Evolutionary conservation across 345 rosid genomes (phyloP).

Genomic region (Lenwebbia sp.): DNA sequence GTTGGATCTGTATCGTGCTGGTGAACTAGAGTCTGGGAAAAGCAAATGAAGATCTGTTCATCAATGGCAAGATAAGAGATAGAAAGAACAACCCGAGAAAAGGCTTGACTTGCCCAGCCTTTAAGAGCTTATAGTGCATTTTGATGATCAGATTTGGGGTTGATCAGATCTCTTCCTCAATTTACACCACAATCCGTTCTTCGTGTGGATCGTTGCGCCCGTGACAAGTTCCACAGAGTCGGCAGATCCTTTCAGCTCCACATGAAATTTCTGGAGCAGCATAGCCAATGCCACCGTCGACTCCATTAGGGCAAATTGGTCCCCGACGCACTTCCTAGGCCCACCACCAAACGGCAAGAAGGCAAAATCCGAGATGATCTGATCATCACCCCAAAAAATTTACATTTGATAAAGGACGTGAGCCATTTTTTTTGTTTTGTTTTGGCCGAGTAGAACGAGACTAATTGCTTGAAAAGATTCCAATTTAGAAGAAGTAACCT

Average conservation of each 20-base stretch:
- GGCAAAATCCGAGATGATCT: conserved; percentile 78
- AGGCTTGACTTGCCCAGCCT: neutral
- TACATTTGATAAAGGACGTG: neutral
- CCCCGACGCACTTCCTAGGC: conserved; percentile 88
- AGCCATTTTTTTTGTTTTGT: neutral
- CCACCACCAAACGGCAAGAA: conserved; percentile 95
- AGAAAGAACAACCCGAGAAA: neutral
- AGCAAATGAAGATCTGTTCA: neutral
- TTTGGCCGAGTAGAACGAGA: neutral
- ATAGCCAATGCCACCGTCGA: conserved; percentile 67
- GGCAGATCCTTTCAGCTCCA: conserved; percentile 57
- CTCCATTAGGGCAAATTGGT: conserved; percentile 94
- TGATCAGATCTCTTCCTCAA: conserved; percentile 42
- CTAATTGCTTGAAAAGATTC: neutral
- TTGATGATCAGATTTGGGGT: neutral
- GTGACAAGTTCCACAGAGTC: conserved; percentile 78
- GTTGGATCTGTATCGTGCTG: neutral
- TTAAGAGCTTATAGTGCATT: neutral
- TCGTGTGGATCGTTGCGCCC: conserved; percentile 86
- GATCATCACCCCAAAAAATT: conserved; percentile 9
- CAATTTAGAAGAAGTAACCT: conserved; percentile 27
- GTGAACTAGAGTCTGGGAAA: neutral
- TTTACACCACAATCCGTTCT: conserved; percentile 81
- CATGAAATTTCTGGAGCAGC: conserved; percentile 67
- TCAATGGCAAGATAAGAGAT: neutral